phyloP scores from a whole-genome alignment of 257 asterid genomes.

The Coffea eugenioides region DNA sequence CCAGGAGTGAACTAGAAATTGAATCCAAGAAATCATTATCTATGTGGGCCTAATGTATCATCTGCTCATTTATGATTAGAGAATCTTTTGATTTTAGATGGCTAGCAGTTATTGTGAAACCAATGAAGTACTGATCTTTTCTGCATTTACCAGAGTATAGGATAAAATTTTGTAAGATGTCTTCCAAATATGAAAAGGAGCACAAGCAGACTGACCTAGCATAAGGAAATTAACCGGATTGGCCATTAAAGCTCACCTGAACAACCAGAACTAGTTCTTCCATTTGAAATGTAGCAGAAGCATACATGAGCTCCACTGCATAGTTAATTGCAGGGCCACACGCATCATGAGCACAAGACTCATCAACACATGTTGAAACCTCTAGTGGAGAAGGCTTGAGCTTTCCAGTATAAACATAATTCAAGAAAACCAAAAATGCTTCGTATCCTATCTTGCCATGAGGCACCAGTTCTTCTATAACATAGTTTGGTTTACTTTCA shows the following conservation, averaged over 20 bases:
- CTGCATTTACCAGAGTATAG: too few species aligned
- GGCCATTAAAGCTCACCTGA: constrained; percentile 45
- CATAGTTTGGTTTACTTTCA: constrained; percentile 60
- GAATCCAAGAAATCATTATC: too few species aligned
- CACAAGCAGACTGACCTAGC: not conserved
- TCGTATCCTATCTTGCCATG: constrained; percentile 56
- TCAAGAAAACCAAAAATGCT: constrained; percentile 45
- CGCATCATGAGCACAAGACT: constrained; percentile 69
- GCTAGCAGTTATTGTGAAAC: too few species aligned
- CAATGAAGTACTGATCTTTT: too few species aligned
- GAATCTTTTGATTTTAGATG: too few species aligned
- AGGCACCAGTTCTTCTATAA: constrained; percentile 48
- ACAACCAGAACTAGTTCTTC: constrained; percentile 66
- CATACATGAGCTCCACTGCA: constrained; percentile 84
- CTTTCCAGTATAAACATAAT: constrained; percentile 72
- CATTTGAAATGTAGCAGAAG: constrained; percentile 71
- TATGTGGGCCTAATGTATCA: too few species aligned
- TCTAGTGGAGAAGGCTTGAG: constrained; percentile 56
- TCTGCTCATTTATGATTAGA: too few species aligned
- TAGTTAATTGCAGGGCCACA: constrained; percentile 79
- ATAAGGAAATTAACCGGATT: not conserved
- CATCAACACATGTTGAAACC: constrained; percentile 80
- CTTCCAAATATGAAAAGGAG: too few species aligned
- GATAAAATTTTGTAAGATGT: too few species aligned
- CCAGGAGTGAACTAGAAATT: too few species aligned